Base-by-base conservation (phyloP, 2,329 filamentous ascomycete genomes). In the Didymella pinodella region DNA sequence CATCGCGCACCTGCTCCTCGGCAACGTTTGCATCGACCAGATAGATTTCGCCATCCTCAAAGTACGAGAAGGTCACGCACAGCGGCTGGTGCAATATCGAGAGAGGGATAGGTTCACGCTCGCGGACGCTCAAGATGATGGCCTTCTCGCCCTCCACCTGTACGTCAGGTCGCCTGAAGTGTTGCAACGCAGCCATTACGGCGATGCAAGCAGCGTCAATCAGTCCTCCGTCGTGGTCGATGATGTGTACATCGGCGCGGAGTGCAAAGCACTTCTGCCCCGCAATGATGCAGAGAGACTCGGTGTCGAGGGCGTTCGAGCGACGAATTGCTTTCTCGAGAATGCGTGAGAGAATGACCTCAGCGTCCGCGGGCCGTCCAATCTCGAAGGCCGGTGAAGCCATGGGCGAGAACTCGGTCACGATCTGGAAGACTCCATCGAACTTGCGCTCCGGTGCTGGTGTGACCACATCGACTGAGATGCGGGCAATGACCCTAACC, bases 311-410 rank as follows among this genome's bases (percentile, higher is more conserved):
- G 7, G 95, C 94, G 67, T 90, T 90, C 1, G 93, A 97, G 60
- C 95, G 89, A 41, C 95, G 93, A 61, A 98, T 88, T 8, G 95
- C 94, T 80, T 97, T 97, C 77, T 99, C 95, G 20, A 99, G 88
- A 41, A 95, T 86, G 32, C 94, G 89, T 10, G 93, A 93, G 28
- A 98, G 87, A 41, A 97, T 85, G 2, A 93, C 84, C 79, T 98
- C 95, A 55, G 90, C 86, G 69, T 96, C 91, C 63, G 90, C 93
- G 47, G 90, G 90, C 53, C 92, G 86, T 77, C 91, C 92, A 67
- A 90, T 86, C 78, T 97, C 93, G 79, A 96, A 96, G 32, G 91
- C 89, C 14, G 95, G 93, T 46, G 92, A 93, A 28, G 91, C 90
- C 89, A 98, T 96, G 48, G 94, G 92, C 63, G 90, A 92, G 70